A percentile compares a stretch with the other conserved stretches of the same genome.
Conservation (phyloP, 73 alveolate genomes). For the Uronychia binucleata region DNA sequence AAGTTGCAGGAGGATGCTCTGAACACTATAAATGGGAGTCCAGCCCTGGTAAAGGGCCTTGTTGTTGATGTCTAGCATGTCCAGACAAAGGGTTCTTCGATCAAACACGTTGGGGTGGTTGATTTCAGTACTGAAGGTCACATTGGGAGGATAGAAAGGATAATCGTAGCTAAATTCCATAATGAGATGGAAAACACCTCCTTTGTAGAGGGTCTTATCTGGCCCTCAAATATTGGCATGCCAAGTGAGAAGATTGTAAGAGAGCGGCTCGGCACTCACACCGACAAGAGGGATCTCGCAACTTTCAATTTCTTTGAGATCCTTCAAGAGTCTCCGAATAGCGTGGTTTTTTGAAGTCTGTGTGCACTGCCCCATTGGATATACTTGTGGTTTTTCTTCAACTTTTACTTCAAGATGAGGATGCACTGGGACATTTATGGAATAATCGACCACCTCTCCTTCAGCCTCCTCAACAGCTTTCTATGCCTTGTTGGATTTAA, state of each 20-base stretch:
- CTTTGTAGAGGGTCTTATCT: constrained; percentile 85
- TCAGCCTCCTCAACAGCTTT: too few relatives aligned
- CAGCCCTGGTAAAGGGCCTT: constrained; percentile 90
- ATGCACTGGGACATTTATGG: too few relatives aligned
- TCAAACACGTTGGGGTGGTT: constrained; percentile 70
- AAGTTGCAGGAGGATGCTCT: constrained; percentile 85
- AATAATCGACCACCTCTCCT: too few relatives aligned
- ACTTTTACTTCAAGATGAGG: too few relatives aligned
- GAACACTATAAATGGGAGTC: constrained; percentile 93
- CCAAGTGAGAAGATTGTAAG: constrained; percentile 77
- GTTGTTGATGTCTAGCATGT: constrained; percentile 48
- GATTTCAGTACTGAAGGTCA: constrained; percentile 54
- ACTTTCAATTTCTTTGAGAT: constrained; percentile 71
- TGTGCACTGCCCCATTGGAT: too few relatives aligned
- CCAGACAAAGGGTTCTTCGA: constrained; percentile 67
- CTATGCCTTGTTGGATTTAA: too few relatives aligned
- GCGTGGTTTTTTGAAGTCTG: constrained; percentile 75
- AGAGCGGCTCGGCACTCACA: constrained; percentile 83
- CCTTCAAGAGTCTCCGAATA: constrained; percentile 75
- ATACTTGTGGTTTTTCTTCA: too few relatives aligned
- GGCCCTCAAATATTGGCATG: constrained; percentile 92
- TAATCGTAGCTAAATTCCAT: constrained; percentile 80
- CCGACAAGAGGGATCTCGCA: constrained; percentile 76
- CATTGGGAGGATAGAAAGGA: constrained; percentile 86
- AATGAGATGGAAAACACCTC: constrained; percentile 85